Conservation (phyloP, 2,329 filamentous ascomycete genomes). For the Fusarium nisikadoi region DNA sequence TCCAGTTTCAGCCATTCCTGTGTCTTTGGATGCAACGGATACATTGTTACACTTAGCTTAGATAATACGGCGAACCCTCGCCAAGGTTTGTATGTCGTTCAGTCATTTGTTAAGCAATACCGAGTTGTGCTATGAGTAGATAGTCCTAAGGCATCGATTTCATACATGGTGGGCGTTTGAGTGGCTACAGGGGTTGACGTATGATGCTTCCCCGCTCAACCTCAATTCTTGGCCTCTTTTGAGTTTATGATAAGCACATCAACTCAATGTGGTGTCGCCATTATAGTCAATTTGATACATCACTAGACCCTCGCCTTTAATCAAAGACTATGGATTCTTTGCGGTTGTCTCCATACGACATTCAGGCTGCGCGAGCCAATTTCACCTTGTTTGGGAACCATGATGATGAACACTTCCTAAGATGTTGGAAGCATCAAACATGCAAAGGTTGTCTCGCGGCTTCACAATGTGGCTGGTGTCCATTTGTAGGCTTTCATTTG, state of each 20-base stretch:
- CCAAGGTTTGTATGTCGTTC: neutral
- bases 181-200: conserved; percentile 22
- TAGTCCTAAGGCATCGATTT: neutral
- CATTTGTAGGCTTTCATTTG: conserved; percentile 54
- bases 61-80: neutral
- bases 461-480: conserved; percentile 63
- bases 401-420: conserved; percentile 54
- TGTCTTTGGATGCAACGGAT: conserved; percentile 5
- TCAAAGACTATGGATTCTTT: conserved; percentile 19
- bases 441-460: conserved; percentile 59
- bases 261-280: neutral
- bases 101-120: neutral
- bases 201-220: conserved; percentile 29
- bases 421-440: conserved; percentile 63
- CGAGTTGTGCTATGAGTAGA: neutral
- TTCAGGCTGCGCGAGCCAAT: conserved; percentile 42
- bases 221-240: neutral
- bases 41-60: conserved; percentile 4
- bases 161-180: neutral
- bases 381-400: conserved; percentile 46
- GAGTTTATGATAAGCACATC: neutral
- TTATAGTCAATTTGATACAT: neutral
- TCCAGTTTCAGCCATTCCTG: conserved; percentile 3
- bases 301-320: neutral
- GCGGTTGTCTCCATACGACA: conserved; percentile 8